A percentile compares a stretch with the other conserved stretches of the same genome.
These are phyloP conservation scores for Penicillium pulvis DNA, from an alignment of 495 filamentous ascomycete species.

Conservation along the genomic window DNA sequence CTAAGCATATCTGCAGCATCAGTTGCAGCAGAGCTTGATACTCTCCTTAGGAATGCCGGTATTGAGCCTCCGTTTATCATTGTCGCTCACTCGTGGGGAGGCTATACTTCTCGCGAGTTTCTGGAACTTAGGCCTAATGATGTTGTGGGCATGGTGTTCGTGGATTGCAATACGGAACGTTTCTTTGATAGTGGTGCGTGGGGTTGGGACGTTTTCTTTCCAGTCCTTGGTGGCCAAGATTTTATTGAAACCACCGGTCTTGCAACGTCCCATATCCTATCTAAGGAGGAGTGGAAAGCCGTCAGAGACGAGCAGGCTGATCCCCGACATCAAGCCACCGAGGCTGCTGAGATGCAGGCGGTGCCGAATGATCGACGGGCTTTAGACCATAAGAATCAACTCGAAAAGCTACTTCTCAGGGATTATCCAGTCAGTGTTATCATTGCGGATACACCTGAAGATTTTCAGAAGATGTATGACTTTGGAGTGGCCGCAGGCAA, in stretches of 20 bases:
- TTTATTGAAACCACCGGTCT: conserved; percentile 21
- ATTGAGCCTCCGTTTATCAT: conserved; percentile 39
- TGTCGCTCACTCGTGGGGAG: conserved; percentile 46
- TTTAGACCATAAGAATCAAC: conserved; percentile 17
- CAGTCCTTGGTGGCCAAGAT: conserved; percentile 21
- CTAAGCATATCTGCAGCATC: conserved; percentile 15
- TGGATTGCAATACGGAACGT: conserved; percentile 29
- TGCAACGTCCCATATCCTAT: conserved; percentile 21
- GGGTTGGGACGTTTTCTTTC: conserved; percentile 17
- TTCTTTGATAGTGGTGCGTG: conserved; percentile 19
- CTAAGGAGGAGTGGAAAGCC: conserved; percentile 21
- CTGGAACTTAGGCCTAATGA: conserved; percentile 26
- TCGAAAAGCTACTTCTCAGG: conserved; percentile 17
- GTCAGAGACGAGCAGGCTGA: conserved; percentile 19
- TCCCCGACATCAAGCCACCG: conserved; percentile 22
- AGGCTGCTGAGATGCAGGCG: conserved; percentile 21
- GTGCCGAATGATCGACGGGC: conserved; percentile 15
- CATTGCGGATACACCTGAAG: conserved; percentile 19
- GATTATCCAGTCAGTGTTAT: conserved; percentile 23
- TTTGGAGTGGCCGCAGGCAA: conserved; percentile 19
- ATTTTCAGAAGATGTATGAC: conserved; percentile 22
- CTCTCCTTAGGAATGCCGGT: conserved; percentile 21
- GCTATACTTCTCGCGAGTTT: conserved; percentile 41
- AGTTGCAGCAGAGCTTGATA: conserved; percentile 24
- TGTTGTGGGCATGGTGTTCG: conserved; percentile 32